These are phyloP conservation scores for Trichoderma koningii DNA, from an alignment of 2,329 filamentous ascomycete species.

Conservation along the genomic window DNA sequence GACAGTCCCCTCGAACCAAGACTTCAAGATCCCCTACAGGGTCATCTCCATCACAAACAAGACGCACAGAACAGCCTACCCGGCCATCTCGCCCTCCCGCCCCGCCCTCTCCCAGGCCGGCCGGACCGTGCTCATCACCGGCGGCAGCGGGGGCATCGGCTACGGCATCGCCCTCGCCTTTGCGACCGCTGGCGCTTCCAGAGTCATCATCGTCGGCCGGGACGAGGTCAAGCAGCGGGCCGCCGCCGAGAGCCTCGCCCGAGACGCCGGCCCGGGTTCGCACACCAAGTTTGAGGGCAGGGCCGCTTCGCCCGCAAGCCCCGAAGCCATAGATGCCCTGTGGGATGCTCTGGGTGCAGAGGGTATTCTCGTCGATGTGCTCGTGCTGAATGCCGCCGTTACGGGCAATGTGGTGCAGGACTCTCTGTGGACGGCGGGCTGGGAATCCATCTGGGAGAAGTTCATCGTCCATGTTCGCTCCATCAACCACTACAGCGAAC, in stretches of 20 bases:
- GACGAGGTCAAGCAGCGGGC: conserved; percentile 32
- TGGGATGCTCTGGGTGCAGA: conserved; percentile 37
- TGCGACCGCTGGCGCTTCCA: conserved; percentile 41
- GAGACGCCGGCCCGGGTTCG: conserved; percentile 30
- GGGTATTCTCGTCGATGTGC: conserved; percentile 32
- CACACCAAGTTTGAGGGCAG: conserved; percentile 19
- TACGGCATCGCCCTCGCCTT: conserved; percentile 63
- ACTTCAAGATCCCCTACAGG: neutral
- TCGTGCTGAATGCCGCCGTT: conserved; percentile 33
- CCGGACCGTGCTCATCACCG: conserved; percentile 63
- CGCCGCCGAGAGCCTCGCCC: conserved; percentile 28
- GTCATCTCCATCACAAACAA: conserved; percentile 7
- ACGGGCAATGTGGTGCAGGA: conserved; percentile 13
- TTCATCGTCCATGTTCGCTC: conserved; percentile 29
- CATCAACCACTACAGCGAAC: conserved; percentile 25
- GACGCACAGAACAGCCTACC: conserved; percentile 40
- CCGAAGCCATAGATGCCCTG: conserved; percentile 33
- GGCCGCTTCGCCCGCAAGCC: conserved; percentile 33
- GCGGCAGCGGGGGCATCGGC: conserved; percentile 64
- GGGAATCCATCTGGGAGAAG: conserved; percentile 21
- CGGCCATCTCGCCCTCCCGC: conserved; percentile 40
- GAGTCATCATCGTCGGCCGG: conserved; percentile 45
- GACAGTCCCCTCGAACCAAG: neutral
- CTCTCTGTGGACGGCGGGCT: conserved; percentile 24
- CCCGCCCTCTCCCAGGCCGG: conserved; percentile 45